phyloP scores from a whole-genome alignment of 305 asterid genomes.

The Fraxinus sp. region DNA sequence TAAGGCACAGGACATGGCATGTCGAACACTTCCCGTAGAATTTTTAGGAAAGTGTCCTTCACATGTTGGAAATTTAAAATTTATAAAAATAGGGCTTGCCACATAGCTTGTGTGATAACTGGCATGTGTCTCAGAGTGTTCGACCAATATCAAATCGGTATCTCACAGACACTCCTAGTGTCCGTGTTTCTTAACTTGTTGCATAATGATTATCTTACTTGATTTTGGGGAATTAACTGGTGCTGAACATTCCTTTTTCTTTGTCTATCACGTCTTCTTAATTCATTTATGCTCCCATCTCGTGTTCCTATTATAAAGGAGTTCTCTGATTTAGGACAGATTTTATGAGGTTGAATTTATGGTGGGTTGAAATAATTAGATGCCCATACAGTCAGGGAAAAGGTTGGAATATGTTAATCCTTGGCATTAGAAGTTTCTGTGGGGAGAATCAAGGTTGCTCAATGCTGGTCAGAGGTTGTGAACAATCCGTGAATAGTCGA shows the following conservation, averaged over 20 bases:
- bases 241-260: neutral
- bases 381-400: neutral
- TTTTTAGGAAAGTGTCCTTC: neutral
- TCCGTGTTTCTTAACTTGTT: neutral
- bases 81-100: neutral
- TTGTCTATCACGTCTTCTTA: neutral
- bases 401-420: neutral
- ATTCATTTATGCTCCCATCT: neutral
- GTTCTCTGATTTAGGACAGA: neutral
- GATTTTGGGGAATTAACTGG: neutral
- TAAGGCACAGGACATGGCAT: neutral
- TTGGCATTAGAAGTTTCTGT: neutral
- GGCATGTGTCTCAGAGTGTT: neutral
- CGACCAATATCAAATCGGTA: neutral
- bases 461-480: slow-evolving; percentile 6
- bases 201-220: neutral
- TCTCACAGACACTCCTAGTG: neutral
- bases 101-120: neutral
- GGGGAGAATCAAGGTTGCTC: neutral
- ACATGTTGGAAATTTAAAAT: neutral
- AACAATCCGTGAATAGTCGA: neutral
- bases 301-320: neutral
- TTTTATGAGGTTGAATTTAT: neutral
- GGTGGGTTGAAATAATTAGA: neutral
- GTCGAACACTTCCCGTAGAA: neutral